A percentile compares a stretch with the other conserved stretches of the same genome.
These are phyloP conservation scores for Pistacia atlantica DNA, from an alignment of 345 rosid species.

Conservation along the genomic window DNA sequence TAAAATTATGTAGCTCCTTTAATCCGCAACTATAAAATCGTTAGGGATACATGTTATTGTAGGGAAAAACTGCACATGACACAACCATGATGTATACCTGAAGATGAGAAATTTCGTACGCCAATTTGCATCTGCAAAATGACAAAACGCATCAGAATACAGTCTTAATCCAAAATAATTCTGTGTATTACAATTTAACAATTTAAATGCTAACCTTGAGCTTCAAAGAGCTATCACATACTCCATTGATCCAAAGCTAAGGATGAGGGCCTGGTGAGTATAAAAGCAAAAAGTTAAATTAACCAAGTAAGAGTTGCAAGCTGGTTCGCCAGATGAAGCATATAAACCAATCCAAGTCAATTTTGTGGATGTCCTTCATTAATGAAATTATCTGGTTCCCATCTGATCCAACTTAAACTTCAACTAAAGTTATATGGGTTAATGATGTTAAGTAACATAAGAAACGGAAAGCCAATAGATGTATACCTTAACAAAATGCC, in stretches of 20 bases:
- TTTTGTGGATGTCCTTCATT: not conserved
- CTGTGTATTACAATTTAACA: not conserved
- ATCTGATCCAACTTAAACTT: not conserved
- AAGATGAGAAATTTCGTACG: conserved; percentile 63
- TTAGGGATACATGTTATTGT: not conserved
- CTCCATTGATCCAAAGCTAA: conserved; percentile 37
- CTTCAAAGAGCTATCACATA: conserved; percentile 39
- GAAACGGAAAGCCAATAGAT: conserved; percentile 12
- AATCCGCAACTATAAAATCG: not conserved
- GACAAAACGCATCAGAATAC: conserved; percentile 25
- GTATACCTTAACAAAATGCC: conserved; percentile 51
- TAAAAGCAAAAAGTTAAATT: not conserved
- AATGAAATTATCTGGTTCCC: not conserved
- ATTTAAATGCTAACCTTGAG: conserved; percentile 49
- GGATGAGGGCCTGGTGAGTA: conserved; percentile 49
- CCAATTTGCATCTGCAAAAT: conserved; percentile 66
- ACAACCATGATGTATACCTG: conserved; percentile 55
- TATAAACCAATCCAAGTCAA: conserved; percentile 15
- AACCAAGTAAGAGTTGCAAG: conserved; percentile 11
- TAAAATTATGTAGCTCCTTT: not conserved
- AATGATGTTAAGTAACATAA: not conserved
- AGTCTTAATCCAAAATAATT: conserved; percentile 1
- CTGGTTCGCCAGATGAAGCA: conserved; percentile 8
- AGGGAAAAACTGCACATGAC: not conserved
- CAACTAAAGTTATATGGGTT: not conserved